Base-by-base conservation (phyloP, 2,329 filamentous ascomycete species). In the Rasamsonia emersonii region DNA sequence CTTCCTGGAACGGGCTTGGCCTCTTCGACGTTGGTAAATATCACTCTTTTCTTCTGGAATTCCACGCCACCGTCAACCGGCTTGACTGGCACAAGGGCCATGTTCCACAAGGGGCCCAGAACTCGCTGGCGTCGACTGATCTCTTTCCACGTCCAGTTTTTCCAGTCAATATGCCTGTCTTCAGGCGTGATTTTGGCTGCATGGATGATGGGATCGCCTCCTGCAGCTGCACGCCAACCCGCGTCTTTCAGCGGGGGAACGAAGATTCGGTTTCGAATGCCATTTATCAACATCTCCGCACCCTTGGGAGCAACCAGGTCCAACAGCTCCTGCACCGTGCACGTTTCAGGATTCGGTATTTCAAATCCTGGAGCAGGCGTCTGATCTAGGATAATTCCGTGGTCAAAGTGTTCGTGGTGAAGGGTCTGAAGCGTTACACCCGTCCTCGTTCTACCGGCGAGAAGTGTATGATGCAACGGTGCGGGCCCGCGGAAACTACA, bases 351-450 rank as follows among this genome's bases (percentile, higher is more conserved):
- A 17, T 73, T 61, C 14, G 61, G 61, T 18, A 85, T 64, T 1
- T 49, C 40, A 3, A 75, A 49, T 2, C 75, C 76, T 0, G 76
- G 76, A 0, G 50, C 36, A 0, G 73, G 68, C 0, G 76, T 79
- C 58, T 93, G 86, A 10, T 73, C 69, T 16, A 98, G 67, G 7
- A 95, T 71, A 2, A 65, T 57, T 17, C 91, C 91, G 38, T 77
- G 75, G 55, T 98, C 91, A 53, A 96, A 95, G 28, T 69, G 60
- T 10, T 64, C 61, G 2, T 76, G 70, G 54, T 95, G 77, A 21
- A 98, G 71, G 0, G 89, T 96, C 57, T 98, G 91, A 16, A 98
- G 66, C 0, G 83, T 82, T 14, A 95, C 71, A 15, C 91, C 91
- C 0, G 82, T 85, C 37, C 64, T 60, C 1, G 50, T 49, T 33